Evolutionary conservation across 2,329 filamentous ascomycete genomes (phyloP), one percentile per base, ranked within the genome.

Genomic region (Fusarium beomiforme): DNA sequence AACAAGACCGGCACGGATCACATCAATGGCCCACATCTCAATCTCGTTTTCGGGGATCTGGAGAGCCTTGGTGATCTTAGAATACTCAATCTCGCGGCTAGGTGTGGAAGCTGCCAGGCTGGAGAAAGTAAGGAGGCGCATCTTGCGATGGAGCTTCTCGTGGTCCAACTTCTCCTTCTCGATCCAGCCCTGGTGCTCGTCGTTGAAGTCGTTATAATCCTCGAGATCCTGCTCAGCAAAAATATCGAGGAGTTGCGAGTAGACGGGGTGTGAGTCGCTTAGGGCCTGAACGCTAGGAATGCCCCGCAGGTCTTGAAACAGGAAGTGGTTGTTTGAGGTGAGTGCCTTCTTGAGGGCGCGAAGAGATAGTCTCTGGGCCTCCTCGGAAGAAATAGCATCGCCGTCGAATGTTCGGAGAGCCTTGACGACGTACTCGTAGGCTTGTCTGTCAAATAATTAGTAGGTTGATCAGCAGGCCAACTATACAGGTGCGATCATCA

Each of bases 21-120:
- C 95, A 81, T 99, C 96, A 78, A 99, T 99, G 74, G 97, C 94
- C 96, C 96, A 99, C 88, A 95, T 92, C 87, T 99, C 96, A 43
- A 98, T 94, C 71, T 98, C 94, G 71, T 93, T 91, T 49, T 85
- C 79, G 47, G 93, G 90, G 60, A 99, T 91, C 82, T 96, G 92
- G 49, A 99, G 90, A 9, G 94, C 92, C 79, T 92, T 92, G 72
- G 92, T 89, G 79, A 99, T 98, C 78, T 89, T 89, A 73, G 88
- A 87, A 84, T 99, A 99, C 67, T 95, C 92, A 57, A 99, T 92
- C 78, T 96, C 94, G 78, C 95, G 93, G 77, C 90, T 93, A 67
- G 92, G 91, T 24, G 92, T 92, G 74, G 92, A 90, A 39, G 95
- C 94, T 23, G 95, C 94, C 72, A 98, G 88, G 73, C 92, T 95